These are phyloP conservation scores for Orbilia oligospora DNA, from an alignment of 2,329 filamentous ascomycete genomes.

Conservation along the genomic window DNA sequence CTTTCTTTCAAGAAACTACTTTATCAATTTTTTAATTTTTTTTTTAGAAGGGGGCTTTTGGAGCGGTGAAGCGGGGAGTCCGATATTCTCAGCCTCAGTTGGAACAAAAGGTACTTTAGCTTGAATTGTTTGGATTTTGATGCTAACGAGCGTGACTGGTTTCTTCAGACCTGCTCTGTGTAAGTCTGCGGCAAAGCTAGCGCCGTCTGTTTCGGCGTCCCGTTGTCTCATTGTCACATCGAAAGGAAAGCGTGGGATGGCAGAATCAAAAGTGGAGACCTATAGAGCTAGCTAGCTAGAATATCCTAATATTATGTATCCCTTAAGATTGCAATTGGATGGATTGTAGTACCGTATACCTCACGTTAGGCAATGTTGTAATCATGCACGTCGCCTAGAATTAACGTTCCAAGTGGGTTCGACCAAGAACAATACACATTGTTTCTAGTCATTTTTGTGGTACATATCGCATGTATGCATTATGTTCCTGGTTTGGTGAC, in stretches of 20 bases:
- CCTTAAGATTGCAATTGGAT: no score
- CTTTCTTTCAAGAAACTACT: not conserved
- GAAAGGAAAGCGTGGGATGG: constrained; percentile 5
- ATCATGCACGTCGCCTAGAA: constrained; percentile 22
- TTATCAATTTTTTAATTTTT: not conserved
- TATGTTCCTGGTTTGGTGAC: not conserved
- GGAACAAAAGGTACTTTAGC: not conserved
- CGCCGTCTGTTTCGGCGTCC: not conserved
- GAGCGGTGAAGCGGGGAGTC: constrained; percentile 2
- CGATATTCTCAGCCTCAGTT: constrained; percentile 4
- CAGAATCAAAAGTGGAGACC: not conserved
- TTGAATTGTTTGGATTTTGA: not conserved
- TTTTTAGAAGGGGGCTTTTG: no score
- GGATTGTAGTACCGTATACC: not conserved
- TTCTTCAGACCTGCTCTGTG: constrained; percentile 17
- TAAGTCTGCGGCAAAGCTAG: constrained; percentile 31
- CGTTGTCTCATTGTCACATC: not conserved
- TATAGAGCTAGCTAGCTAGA: not conserved
- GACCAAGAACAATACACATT: not conserved
- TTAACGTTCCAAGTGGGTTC: not conserved
- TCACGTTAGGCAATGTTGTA: constrained; percentile 12
- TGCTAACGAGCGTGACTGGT: not conserved
- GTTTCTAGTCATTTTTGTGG: not conserved
- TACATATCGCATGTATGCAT: not conserved
- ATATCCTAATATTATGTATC: not conserved